A percentile compares a stretch with the other conserved stretches of the same genome.
Evolutionary conservation across 2,329 filamentous ascomycete genomes (phyloP).

Genomic region (Xylaria sp.): DNA sequence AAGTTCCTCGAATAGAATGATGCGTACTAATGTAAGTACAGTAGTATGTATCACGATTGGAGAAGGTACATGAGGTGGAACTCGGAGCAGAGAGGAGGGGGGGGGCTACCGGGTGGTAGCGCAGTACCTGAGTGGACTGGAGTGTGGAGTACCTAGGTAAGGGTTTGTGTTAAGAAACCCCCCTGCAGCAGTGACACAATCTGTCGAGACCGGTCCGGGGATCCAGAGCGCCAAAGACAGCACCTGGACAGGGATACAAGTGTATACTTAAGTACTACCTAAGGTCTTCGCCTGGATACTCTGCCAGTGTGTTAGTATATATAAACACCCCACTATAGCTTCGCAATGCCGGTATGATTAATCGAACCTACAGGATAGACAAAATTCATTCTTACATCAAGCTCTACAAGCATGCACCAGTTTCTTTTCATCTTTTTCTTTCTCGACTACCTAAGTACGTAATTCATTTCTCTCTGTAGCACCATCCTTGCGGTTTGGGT

Average conservation of each 20-base stretch:
- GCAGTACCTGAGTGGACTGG: neutral
- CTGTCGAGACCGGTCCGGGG: constrained; percentile 23
- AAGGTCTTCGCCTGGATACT: neutral
- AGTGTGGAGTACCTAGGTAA: constrained; percentile 12
- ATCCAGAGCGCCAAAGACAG: constrained; percentile 4
- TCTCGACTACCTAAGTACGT: neutral
- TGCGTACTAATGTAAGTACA: constrained; percentile 7
- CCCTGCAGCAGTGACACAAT: constrained; percentile 32
- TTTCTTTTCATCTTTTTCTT: neutral
- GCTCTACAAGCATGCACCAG: neutral
- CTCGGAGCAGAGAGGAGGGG: neutral
- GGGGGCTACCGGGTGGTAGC: neutral
- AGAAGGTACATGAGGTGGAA: constrained; percentile 9
- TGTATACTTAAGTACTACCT: neutral
- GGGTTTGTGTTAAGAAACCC: constrained; percentile 16
- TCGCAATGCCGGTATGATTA: neutral
- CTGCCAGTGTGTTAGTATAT: neutral
- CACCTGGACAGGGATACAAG: constrained; percentile 18
- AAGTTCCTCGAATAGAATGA: constrained; percentile 32
- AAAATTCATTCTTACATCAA: neutral
- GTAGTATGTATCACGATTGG: neutral
- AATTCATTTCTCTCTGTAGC: constrained; percentile 14
- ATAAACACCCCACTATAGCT: neutral
- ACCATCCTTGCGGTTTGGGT: constrained; percentile 18
- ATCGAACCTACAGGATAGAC: neutral